Evolutionary conservation across 305 asterid genomes (phyloP).

Genomic region (Fraxinus baroniana): DNA sequence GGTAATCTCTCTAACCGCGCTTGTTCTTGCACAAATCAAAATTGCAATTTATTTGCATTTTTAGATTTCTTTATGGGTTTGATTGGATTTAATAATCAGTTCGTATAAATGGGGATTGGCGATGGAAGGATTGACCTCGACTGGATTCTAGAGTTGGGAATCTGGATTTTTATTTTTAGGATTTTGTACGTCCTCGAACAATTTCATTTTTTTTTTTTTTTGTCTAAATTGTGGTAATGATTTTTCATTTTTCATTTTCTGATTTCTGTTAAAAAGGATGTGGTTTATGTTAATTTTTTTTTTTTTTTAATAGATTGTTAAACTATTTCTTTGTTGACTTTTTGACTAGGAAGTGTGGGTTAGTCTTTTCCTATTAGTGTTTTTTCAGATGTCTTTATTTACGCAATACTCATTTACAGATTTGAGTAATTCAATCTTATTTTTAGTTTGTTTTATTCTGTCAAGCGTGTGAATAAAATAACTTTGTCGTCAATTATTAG

Average conservation of each 20-base stretch:
- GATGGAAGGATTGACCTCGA: neutral
- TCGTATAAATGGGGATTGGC: neutral
- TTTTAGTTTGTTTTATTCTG: neutral
- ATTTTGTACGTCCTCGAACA: neutral
- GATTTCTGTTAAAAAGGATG: neutral
- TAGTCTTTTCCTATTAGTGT: neutral
- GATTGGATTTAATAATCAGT: neutral
- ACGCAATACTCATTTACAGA: neutral
- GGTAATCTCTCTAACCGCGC: no score
- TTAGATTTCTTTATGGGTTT: no score
- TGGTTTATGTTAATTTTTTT: neutral
- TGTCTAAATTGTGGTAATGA: neutral
- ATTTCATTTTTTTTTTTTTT: neutral
- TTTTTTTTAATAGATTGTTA: neutral
- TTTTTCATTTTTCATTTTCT: neutral
- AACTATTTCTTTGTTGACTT: neutral
- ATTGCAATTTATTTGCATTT: no score
- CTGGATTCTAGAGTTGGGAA: neutral
- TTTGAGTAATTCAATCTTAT: neutral
- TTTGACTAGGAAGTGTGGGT: neutral
- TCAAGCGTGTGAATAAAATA: neutral
- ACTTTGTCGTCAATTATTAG: neutral
- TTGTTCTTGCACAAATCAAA: no score
- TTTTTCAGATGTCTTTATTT: neutral
- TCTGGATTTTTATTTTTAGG: neutral